phyloP scores from a whole-genome alignment of 2,329 filamentous ascomycete genomes.

The Gremmenia infestans region DNA sequence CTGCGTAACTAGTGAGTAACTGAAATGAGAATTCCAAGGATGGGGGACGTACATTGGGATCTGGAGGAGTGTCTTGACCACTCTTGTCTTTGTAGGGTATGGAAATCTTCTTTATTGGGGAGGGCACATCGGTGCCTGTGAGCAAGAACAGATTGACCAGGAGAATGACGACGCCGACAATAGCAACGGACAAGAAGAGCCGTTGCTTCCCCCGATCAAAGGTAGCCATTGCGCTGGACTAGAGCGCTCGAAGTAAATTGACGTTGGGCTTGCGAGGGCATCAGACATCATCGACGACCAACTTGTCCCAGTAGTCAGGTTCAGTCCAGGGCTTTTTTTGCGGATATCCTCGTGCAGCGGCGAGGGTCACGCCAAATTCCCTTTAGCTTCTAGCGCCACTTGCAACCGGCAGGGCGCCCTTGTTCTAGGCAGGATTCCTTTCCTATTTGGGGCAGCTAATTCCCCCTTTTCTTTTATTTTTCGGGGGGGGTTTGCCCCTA shows the following conservation, averaged over 20 bases:
- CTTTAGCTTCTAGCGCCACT: too few relatives aligned
- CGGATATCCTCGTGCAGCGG: too few relatives aligned
- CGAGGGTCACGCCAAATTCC: too few relatives aligned
- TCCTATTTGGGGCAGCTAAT: too few relatives aligned
- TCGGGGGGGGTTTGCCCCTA: too few relatives aligned
- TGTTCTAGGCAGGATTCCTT: too few relatives aligned
- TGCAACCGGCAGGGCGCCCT: too few relatives aligned
- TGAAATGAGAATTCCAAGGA: background rate
- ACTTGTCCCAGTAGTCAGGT: too few relatives aligned
- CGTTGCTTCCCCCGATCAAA: constrained; percentile 24
- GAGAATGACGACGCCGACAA: constrained; percentile 21
- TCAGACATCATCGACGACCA: background rate
- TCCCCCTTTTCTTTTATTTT: too few relatives aligned
- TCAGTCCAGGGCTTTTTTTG: too few relatives aligned
- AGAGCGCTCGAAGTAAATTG: background rate
- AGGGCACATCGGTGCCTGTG: constrained; percentile 21
- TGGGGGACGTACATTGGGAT: constrained; percentile 17
- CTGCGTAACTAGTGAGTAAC: constrained; percentile 12
- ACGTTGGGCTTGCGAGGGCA: background rate
- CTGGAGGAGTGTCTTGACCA: constrained; percentile 8
- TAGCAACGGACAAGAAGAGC: constrained; percentile 21
- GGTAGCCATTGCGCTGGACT: constrained; percentile 14
- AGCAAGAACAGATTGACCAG: constrained; percentile 26
- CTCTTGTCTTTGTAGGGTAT: constrained; percentile 14
- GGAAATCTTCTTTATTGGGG: constrained; percentile 23